Conservation (phyloP, 345 rosid genomes). For the Salix brachista region DNA sequence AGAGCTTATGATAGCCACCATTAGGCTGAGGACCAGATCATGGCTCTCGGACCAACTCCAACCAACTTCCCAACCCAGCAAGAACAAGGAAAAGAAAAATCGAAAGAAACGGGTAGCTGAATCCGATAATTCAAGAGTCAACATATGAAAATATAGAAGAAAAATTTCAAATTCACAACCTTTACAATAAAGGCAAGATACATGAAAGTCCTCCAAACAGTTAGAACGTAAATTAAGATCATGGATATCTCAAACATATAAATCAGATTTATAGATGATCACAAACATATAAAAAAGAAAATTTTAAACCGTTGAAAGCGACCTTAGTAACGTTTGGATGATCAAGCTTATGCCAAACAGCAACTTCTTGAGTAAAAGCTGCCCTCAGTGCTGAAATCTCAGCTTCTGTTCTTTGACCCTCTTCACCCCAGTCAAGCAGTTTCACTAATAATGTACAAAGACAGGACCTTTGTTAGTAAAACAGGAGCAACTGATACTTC, state of each 20-base stretch:
- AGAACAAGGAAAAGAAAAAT: neutral
- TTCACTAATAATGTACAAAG: conserved; percentile 50
- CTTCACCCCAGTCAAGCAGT: conserved; percentile 99
- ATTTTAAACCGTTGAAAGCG: conserved; percentile 1
- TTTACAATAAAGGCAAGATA: neutral
- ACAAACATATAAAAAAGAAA: neutral
- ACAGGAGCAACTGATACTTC: conserved; percentile 4
- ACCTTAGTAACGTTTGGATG: conserved; percentile 99
- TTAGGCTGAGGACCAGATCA: neutral
- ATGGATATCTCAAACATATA: neutral
- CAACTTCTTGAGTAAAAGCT: conserved; percentile 91
- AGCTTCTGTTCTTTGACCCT: conserved; percentile 91
- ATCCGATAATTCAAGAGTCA: neutral
- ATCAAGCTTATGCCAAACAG: conserved; percentile 96
- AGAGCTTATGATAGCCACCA: neutral
- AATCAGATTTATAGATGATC: neutral
- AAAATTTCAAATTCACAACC: neutral
- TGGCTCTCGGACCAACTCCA: neutral
- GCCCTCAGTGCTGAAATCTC: conserved; percentile 75
- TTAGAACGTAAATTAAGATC: neutral
- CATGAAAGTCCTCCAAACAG: neutral
- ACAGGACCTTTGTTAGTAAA: conserved; percentile 8
- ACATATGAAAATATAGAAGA: no score
- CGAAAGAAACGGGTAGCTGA: neutral
- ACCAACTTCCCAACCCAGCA: neutral